phyloP scores from a whole-genome alignment of 139 green algal species.

The Chlorella sp. region DNA sequence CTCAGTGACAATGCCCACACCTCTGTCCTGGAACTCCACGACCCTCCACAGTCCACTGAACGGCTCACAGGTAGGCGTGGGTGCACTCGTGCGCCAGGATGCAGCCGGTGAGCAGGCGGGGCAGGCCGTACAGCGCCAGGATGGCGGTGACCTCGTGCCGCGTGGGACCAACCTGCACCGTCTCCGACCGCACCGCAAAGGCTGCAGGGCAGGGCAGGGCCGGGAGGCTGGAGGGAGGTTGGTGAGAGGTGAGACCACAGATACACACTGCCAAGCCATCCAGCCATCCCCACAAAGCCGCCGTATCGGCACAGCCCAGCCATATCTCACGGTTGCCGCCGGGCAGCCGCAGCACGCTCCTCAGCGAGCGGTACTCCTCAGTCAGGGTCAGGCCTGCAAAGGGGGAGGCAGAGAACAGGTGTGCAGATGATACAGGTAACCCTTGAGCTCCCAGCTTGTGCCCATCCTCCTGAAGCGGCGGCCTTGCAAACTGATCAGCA shows the following conservation, averaged over 20 bases:
- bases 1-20: too few species aligned
- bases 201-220: background rate
- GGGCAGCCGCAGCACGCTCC: slow-evolving; percentile 24
- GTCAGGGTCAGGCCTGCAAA: slow-evolving; percentile 76
- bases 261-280: too few species aligned
- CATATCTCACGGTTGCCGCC: slow-evolving; percentile 24
- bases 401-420: background rate
- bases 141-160: slow-evolving; percentile 77
- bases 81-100: slow-evolving; percentile 95
- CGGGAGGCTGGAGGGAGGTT: too few species aligned
- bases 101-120: slow-evolving; percentile 80
- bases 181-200: slow-evolving; percentile 1
- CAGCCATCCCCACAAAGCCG: too few species aligned
- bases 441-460: too few species aligned
- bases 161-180: slow-evolving; percentile 17
- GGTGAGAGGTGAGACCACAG: too few species aligned
- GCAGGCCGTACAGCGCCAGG: slow-evolving; percentile 88
- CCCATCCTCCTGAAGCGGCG: too few species aligned
- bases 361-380: slow-evolving; percentile 66
- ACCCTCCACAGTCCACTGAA: too few species aligned
- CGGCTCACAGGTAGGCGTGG: slow-evolving; percentile 86
- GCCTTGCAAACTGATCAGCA: too few species aligned
- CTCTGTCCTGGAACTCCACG: too few species aligned
- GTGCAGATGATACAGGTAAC: too few species aligned
- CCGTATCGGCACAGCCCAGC: too few species aligned